A percentile compares a stretch with the other conserved stretches of the same genome.
Conservation (phyloP, 495 filamentous ascomycete species). For the Penicillium bovifimosum region DNA sequence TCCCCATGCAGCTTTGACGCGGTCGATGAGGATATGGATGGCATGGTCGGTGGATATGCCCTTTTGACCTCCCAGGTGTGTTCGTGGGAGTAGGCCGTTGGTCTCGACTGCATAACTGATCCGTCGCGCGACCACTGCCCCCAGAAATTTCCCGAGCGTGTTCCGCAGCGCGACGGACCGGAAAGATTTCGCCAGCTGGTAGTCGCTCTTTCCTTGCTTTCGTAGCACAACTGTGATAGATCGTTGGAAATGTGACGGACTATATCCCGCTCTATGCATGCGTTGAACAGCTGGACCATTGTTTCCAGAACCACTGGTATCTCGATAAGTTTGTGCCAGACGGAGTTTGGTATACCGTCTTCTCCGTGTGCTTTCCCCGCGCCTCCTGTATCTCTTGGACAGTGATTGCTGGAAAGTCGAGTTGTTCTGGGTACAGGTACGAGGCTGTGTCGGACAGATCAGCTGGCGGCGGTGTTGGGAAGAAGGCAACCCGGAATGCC, state of each 20-base stretch:
- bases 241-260: slow-evolving; percentile 16
- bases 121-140: slow-evolving; percentile 19
- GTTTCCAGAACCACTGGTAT: too few species aligned
- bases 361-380: too few species aligned
- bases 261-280: not conserved
- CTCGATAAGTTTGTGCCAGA: too few species aligned
- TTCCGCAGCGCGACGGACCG: slow-evolving; percentile 30
- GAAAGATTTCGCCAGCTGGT: slow-evolving; percentile 25
- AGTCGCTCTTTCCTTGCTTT: slow-evolving; percentile 23
- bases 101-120: slow-evolving; percentile 19
- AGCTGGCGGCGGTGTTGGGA: too few species aligned
- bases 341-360: too few species aligned
- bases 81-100: slow-evolving; percentile 15
- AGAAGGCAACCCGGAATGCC: too few species aligned
- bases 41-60: slow-evolving; percentile 15
- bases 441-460: too few species aligned
- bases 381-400: too few species aligned
- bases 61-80: slow-evolving; percentile 20
- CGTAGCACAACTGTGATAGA: slow-evolving; percentile 26
- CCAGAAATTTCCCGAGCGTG: slow-evolving; percentile 28
- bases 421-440: too few species aligned
- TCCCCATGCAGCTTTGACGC: slow-evolving; percentile 12
- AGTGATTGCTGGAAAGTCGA: too few species aligned
- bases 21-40: slow-evolving; percentile 17
- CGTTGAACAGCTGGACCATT: too few species aligned